These are phyloP conservation scores for Aspergillus sp. DNA, from an alignment of 2,329 filamentous ascomycete species.

Conservation along the genomic window DNA sequence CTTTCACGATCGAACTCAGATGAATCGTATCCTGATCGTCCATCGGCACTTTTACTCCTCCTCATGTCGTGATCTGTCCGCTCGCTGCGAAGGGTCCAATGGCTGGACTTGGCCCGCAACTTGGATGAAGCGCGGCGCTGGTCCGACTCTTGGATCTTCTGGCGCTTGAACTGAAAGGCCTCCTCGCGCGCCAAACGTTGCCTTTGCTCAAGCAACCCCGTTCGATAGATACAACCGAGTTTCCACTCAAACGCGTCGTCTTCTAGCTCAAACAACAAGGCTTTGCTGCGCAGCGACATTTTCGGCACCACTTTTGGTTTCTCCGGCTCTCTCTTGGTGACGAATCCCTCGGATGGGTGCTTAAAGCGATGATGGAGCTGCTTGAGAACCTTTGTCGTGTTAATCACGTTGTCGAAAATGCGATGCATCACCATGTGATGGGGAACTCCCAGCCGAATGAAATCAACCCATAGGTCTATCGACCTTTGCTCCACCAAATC, in stretches of 20 bases:
- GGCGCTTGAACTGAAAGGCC: constrained; percentile 78
- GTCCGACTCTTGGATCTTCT: constrained; percentile 65
- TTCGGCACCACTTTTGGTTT: constrained; percentile 79
- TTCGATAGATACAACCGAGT: constrained; percentile 82
- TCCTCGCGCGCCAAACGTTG: constrained; percentile 84
- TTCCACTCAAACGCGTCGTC: constrained; percentile 98
- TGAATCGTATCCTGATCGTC: constrained; percentile 24
- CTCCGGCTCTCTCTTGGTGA: constrained; percentile 75
- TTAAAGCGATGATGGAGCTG: constrained; percentile 91
- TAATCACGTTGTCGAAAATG: constrained; percentile 88
- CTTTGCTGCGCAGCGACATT: constrained; percentile 70
- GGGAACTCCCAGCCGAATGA: constrained; percentile 77
- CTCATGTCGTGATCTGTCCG: constrained; percentile 29
- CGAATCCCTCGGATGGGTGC: constrained; percentile 79
- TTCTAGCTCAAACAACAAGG: constrained; percentile 82
- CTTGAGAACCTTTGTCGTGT: constrained; percentile 73
- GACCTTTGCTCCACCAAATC: constrained; percentile 63
- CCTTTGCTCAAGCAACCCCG: constrained; percentile 78
- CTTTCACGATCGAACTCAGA: constrained; percentile 25
- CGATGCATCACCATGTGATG: constrained; percentile 84
- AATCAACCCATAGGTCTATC: constrained; percentile 75
- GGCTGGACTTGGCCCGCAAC: constrained; percentile 45
- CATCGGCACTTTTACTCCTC: constrained; percentile 51
- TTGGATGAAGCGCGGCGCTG: constrained; percentile 43
- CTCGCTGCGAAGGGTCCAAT: constrained; percentile 34